Percentiles rank a stretch among this genome's conserved stretches.
phyloP scores from a whole-genome alignment of 1,284 basidiomycete genomes.

The Coniferiporia sulphurascens region DNA sequence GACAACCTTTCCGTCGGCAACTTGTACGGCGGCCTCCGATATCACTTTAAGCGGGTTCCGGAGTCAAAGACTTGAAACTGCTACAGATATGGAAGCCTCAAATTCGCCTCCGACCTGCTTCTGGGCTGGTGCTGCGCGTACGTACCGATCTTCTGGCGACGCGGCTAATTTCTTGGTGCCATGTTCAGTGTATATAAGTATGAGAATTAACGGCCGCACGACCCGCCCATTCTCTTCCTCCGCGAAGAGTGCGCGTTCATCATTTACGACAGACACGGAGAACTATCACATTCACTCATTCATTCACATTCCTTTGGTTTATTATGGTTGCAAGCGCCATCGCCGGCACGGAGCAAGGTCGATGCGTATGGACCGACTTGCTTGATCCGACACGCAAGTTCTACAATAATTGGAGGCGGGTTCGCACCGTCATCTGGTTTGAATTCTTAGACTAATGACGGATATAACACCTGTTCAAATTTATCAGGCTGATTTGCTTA shows the following conservation, averaged over 20 bases:
- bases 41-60: too few species aligned
- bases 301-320: background rate
- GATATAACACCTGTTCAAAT: background rate
- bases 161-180: background rate
- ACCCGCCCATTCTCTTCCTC: background rate
- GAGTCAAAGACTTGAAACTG: too few species aligned
- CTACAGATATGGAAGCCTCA: too few species aligned
- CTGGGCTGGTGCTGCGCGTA: background rate
- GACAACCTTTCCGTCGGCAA: too few species aligned
- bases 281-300: background rate
- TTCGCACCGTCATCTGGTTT: background rate
- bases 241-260: background rate
- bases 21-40: too few species aligned
- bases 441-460: background rate
- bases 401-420: conserved; percentile 15
- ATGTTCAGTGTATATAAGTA: background rate
- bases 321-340: conserved; percentile 13
- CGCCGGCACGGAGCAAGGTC: background rate
- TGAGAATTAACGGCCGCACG: background rate
- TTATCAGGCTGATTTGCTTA: conserved; percentile 15
- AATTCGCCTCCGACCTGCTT: background rate
- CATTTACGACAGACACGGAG: background rate
- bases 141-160: background rate
- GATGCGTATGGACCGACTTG: background rate
- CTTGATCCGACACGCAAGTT: conserved; percentile 13